A percentile compares a stretch with the other conserved stretches of the same genome.
phyloP scores from a whole-genome alignment of 768 basidiomycete genomes.

The Hygrophorus pudorinus region DNA sequence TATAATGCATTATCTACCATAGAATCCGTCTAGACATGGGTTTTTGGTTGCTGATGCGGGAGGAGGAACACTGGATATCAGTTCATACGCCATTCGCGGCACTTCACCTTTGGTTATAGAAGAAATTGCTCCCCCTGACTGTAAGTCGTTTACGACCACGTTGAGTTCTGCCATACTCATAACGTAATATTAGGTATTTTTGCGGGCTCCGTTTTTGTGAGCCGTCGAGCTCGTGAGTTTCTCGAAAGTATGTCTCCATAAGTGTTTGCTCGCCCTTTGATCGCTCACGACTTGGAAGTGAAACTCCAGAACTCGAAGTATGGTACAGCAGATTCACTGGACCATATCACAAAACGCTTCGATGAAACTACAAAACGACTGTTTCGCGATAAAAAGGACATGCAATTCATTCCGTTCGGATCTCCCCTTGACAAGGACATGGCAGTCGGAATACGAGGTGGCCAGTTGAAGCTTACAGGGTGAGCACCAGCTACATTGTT shows the following conservation, averaged over 20 bases:
- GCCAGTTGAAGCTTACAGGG: constrained; percentile 66
- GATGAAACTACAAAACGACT: constrained; percentile 78
- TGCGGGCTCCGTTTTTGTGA: constrained; percentile 77
- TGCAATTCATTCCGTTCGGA: constrained; percentile 69
- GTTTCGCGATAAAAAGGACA: constrained; percentile 57
- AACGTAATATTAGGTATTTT: constrained; percentile 47
- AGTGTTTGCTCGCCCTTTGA: not conserved
- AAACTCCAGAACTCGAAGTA: constrained; percentile 69
- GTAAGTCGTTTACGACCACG: constrained; percentile 25
- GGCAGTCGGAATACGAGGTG: constrained; percentile 58
- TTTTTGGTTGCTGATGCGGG: constrained; percentile 77
- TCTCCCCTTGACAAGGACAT: constrained; percentile 70
- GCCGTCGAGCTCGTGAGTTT: constrained; percentile 62
- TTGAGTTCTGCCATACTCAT: no score
- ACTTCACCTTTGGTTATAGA: constrained; percentile 67
- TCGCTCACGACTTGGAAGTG: constrained; percentile 28
- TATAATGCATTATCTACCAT: constrained; percentile 2
- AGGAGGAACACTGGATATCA: constrained; percentile 75
- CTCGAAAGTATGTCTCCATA: constrained; percentile 40
- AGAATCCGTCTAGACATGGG: constrained; percentile 69
- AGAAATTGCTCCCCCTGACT: constrained; percentile 77
- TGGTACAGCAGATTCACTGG: constrained; percentile 57
- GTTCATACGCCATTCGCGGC: constrained; percentile 66
- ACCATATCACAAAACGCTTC: constrained; percentile 72
- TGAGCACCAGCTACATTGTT: constrained; percentile 17